phyloP scores from a whole-genome alignment of 2,329 filamentous ascomycete genomes.

The Curvularia spicifera region DNA sequence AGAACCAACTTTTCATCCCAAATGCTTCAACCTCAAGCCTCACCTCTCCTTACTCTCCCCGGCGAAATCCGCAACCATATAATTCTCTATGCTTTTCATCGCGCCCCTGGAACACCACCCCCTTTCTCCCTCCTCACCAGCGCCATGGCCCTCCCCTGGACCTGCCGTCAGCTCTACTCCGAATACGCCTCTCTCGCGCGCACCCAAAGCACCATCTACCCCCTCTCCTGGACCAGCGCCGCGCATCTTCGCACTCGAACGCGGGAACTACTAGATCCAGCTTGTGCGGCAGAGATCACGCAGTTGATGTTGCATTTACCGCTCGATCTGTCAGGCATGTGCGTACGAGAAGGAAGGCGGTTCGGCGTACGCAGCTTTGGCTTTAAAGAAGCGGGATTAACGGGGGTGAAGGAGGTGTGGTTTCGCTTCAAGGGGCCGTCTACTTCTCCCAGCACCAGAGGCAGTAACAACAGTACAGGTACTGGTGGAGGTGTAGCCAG shows the following conservation, averaged over 20 bases:
- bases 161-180: conserved; percentile 25
- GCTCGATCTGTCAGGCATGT: neutral
- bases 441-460: no score
- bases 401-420: conserved; percentile 23
- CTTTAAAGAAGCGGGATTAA: conserved; percentile 22
- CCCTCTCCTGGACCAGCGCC: conserved; percentile 6
- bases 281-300: conserved; percentile 8
- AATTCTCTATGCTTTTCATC: conserved; percentile 20
- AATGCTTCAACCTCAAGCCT: neutral
- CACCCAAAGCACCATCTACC: conserved; percentile 18
- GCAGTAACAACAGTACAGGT: no score
- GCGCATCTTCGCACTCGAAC: conserved; percentile 7
- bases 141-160: conserved; percentile 23
- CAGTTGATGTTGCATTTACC: conserved; percentile 19
- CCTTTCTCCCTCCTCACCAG: conserved; percentile 16
- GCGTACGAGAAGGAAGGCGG: neutral
- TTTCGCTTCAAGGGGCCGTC: conserved; percentile 14
- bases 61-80: conserved; percentile 30
- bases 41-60: conserved; percentile 21
- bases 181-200: conserved; percentile 25
- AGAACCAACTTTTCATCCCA: no score
- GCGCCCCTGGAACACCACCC: conserved; percentile 13
- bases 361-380: conserved; percentile 15
- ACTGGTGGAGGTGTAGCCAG: neutral
- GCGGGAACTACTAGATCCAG: neutral